Evolutionary conservation across 495 filamentous ascomycete species (phyloP).

Genomic region (Acidomyces sp.): DNA sequence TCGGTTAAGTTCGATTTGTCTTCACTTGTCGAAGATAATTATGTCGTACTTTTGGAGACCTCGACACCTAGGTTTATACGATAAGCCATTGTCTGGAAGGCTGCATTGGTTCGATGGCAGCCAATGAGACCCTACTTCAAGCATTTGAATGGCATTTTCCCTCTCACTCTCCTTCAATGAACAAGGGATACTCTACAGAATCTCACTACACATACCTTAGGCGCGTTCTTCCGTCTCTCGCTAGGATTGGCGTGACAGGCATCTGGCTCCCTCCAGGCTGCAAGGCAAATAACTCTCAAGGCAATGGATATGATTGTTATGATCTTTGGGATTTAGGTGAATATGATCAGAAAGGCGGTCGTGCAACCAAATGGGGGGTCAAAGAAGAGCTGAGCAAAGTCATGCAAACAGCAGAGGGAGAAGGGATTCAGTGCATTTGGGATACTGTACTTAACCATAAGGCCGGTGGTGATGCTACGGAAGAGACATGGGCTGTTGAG

Average conservation of each 20-base stretch:
- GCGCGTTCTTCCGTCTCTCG: conserved; percentile 40
- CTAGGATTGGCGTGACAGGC: conserved; percentile 48
- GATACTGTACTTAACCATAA: conserved; percentile 72
- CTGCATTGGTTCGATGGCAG: too few relatives aligned
- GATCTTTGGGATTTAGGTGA: conserved; percentile 67
- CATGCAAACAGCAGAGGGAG: conserved; percentile 35
- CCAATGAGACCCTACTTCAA: conserved; percentile 56
- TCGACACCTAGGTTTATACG: too few relatives aligned
- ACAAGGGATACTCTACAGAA: conserved; percentile 1
- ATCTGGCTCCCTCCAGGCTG: conserved; percentile 66
- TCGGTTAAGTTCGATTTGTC: too few relatives aligned
- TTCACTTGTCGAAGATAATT: too few relatives aligned
- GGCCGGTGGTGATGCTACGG: conserved; percentile 50
- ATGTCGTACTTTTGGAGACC: too few relatives aligned
- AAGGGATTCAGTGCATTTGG: conserved; percentile 51
- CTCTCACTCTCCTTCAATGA: conserved; percentile 32
- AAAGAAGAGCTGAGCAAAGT: conserved; percentile 49
- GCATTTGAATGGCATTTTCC: conserved; percentile 67
- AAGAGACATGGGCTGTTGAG: conserved; percentile 46
- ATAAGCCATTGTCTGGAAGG: too few relatives aligned
- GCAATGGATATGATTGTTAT: conserved; percentile 69
- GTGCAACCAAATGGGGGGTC: conserved; percentile 60
- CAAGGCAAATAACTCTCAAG: conserved; percentile 47
- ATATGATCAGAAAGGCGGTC: conserved; percentile 56
- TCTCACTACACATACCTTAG: conserved; percentile 51